A percentile compares a stretch with the other conserved stretches of the same genome.
Evolutionary conservation across 441 rosid genomes (phyloP).

Genomic region (Macaranga tanarius): DNA sequence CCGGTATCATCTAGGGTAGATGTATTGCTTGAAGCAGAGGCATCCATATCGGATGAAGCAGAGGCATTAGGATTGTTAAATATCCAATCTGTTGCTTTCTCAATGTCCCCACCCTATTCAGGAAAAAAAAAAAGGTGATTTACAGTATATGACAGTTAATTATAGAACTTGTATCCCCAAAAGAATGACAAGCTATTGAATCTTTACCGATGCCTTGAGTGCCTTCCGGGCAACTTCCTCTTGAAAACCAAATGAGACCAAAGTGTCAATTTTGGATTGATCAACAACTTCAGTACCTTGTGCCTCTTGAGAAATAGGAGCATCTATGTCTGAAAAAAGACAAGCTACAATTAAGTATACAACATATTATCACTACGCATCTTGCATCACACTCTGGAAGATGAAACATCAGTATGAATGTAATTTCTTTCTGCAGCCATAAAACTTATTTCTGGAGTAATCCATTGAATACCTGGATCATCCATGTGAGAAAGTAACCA

Average conservation of each 20-base stretch:
- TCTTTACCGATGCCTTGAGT: conserved; percentile 71
- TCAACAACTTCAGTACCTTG: conserved; percentile 45
- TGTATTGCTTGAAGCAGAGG: conserved; percentile 49
- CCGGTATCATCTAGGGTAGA: conserved; percentile 41
- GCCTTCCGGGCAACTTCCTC: conserved; percentile 83
- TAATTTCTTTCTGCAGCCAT: neutral
- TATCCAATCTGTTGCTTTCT: conserved; percentile 98
- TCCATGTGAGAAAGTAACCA: conserved; percentile 95
- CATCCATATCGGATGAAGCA: conserved; percentile 74
- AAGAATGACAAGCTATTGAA: conserved; percentile 18
- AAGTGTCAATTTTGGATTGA: conserved; percentile 68
- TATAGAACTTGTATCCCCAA: neutral
- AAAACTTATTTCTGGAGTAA: neutral
- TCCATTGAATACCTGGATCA: conserved; percentile 68
- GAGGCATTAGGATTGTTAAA: conserved; percentile 81
- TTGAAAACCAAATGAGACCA: conserved; percentile 85
- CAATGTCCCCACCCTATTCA: conserved; percentile 80
- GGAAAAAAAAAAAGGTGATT: neutral
- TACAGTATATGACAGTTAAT: conserved; percentile 5
- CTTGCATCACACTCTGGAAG: neutral
- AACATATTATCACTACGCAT: neutral
- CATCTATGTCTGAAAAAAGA: conserved; percentile 60
- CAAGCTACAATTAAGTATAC: neutral
- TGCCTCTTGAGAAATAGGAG: conserved; percentile 52
- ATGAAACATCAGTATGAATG: neutral